Conservation (phyloP, 2,329 filamentous ascomycete species). For the Alternaria metachromatica region DNA sequence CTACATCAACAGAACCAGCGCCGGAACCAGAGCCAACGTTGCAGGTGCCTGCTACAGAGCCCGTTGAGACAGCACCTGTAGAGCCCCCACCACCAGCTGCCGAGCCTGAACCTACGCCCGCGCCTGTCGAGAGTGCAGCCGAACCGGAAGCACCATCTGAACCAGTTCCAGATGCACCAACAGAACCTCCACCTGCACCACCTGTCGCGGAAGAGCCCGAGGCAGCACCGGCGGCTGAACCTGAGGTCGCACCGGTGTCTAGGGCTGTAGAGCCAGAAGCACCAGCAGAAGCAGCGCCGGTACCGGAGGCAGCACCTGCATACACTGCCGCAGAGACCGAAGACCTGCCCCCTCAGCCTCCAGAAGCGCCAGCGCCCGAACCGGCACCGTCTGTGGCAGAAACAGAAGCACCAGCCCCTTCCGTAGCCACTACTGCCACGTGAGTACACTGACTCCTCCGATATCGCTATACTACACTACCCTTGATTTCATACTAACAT, state of each 20-base stretch:
- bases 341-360: background rate
- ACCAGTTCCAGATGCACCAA: slow-evolving; percentile 3
- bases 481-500: background rate
- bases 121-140: background rate
- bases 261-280: background rate
- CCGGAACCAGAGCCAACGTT: background rate
- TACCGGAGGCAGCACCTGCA: slow-evolving; percentile 1
- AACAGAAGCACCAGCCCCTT: background rate
- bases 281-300: slow-evolving; percentile 5
- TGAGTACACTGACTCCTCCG: background rate
- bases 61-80: slow-evolving; percentile 1
- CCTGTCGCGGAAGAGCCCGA: background rate
- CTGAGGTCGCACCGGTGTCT: background rate
- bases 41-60: slow-evolving; percentile 2
- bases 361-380: background rate
- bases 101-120: background rate
- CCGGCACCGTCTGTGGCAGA: background rate
- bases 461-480: background rate
- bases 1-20: background rate
- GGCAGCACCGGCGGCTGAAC: background rate
- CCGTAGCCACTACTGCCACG: slow-evolving; percentile 7
- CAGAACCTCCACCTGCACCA: background rate
- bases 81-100: background rate
- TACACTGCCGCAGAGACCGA: background rate
- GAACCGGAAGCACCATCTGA: background rate